These are phyloP conservation scores for Diaporthe citri DNA, from an alignment of 2,329 filamentous ascomycete species.

Conservation along the genomic window DNA sequence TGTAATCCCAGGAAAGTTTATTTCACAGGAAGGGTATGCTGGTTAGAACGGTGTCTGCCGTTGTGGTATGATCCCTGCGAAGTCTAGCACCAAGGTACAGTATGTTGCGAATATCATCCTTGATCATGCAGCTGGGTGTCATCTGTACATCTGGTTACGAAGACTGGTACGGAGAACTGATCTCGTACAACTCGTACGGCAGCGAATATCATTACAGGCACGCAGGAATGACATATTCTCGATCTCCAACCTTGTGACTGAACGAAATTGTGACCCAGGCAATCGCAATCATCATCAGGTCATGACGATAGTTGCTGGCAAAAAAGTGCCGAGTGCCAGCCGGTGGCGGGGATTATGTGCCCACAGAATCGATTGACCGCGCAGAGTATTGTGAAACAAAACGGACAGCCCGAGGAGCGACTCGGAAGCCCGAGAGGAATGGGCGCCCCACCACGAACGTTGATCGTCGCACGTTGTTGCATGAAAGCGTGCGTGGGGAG, in stretches of 20 bases:
- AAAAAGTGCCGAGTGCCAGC: not conserved
- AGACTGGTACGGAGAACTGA: not conserved
- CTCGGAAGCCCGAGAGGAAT: not conserved
- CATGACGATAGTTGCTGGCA: not conserved
- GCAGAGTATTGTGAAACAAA: constrained; percentile 14
- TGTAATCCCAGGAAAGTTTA: constrained; percentile 17
- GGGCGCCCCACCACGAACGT: not conserved
- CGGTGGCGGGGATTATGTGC: constrained; percentile 11
- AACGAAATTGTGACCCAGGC: not conserved
- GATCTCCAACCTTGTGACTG: not conserved
- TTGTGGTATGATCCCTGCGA: constrained; percentile 1
- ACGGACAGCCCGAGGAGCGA: constrained; percentile 11
- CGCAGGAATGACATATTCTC: not conserved
- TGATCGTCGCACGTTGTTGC: constrained; percentile 7
- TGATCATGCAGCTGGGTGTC: not conserved
- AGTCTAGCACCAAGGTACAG: not conserved
- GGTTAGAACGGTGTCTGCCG: not conserved
- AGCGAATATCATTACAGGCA: no score
- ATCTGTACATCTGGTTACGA: not conserved
- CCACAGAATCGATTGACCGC: not conserved
- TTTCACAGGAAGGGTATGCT: constrained; percentile 6
- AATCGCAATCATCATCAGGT: not conserved
- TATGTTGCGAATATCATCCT: not conserved
- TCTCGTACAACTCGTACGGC: not conserved
- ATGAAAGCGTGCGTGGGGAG: constrained; percentile 12